Conservation (phyloP, 257 asterid genomes). For the Gardenia jasminoides region DNA sequence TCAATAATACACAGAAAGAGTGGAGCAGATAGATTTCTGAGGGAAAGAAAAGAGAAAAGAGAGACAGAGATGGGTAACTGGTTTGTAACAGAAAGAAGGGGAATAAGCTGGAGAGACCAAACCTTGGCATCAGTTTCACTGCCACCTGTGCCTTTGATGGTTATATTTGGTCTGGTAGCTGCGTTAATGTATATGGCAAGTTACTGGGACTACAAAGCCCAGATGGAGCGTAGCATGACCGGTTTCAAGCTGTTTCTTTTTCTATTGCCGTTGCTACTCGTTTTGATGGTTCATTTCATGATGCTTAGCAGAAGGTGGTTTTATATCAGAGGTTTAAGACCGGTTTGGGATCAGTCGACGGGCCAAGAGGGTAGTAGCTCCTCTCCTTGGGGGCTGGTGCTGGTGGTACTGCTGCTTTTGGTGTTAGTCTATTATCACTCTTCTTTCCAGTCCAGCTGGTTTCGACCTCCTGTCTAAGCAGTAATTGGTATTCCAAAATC, state of each 20-base stretch:
- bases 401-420: constrained; percentile 44
- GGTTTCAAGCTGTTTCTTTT: constrained; percentile 36
- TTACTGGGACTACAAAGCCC: constrained; percentile 34
- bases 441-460: constrained; percentile 49
- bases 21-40: background rate
- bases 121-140: constrained; percentile 52
- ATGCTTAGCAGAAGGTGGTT: constrained; percentile 45
- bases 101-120: constrained; percentile 64
- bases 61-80: constrained; percentile 36
- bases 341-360: constrained; percentile 10
- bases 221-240: constrained; percentile 36
- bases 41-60: background rate
- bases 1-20: background rate
- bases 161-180: constrained; percentile 48
- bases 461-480: constrained; percentile 29
- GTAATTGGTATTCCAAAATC: background rate
- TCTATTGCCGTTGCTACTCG: constrained; percentile 41
- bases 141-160: constrained; percentile 62
- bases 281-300: constrained; percentile 31
- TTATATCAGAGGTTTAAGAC: constrained; percentile 34
- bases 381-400: constrained; percentile 46
- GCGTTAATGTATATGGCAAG: constrained; percentile 40
- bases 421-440: constrained; percentile 49
- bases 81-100: constrained; percentile 48
- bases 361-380: constrained; percentile 28